These are phyloP conservation scores for Verticillium isaacii DNA, from an alignment of 2,329 filamentous ascomycete species.

Conservation along the genomic window DNA sequence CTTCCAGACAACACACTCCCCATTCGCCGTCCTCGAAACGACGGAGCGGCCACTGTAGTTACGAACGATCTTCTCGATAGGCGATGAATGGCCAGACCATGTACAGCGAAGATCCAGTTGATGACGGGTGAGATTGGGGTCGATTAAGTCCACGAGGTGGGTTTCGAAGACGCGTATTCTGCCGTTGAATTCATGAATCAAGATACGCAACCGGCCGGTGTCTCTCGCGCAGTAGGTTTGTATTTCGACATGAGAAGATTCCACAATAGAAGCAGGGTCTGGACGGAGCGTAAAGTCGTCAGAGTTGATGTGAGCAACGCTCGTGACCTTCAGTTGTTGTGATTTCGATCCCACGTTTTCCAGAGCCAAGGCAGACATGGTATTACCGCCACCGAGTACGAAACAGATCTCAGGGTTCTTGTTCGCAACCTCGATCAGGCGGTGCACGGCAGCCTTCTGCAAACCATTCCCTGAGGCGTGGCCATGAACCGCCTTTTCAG, in stretches of 20 bases:
- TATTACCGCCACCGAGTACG: slow-evolving; percentile 75
- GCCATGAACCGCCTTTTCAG: slow-evolving; percentile 67
- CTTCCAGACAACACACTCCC: slow-evolving; percentile 80
- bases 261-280: slow-evolving; percentile 4
- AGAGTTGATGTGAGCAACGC: slow-evolving; percentile 72
- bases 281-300: slow-evolving; percentile 41
- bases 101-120: slow-evolving; percentile 59
- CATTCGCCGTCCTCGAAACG: slow-evolving; percentile 72
- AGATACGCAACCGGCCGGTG: slow-evolving; percentile 62
- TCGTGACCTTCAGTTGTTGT: slow-evolving; percentile 63
- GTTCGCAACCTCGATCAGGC: slow-evolving; percentile 81
- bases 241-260: slow-evolving; percentile 56
- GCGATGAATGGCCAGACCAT: slow-evolving; percentile 80
- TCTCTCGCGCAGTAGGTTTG: slow-evolving; percentile 65
- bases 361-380: slow-evolving; percentile 88
- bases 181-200: slow-evolving; percentile 83
- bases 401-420: slow-evolving; percentile 83
- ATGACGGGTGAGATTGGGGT: slow-evolving; percentile 57
- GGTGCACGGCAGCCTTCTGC: slow-evolving; percentile 61
- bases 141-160: slow-evolving; percentile 74
- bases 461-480: slow-evolving; percentile 8
- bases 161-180: slow-evolving; percentile 77
- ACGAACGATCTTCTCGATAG: slow-evolving; percentile 81
- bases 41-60: slow-evolving; percentile 77
- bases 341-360: slow-evolving; percentile 76